Base-by-base conservation (phyloP, 106 monocot species). In the Dioscorea alata region DNA sequence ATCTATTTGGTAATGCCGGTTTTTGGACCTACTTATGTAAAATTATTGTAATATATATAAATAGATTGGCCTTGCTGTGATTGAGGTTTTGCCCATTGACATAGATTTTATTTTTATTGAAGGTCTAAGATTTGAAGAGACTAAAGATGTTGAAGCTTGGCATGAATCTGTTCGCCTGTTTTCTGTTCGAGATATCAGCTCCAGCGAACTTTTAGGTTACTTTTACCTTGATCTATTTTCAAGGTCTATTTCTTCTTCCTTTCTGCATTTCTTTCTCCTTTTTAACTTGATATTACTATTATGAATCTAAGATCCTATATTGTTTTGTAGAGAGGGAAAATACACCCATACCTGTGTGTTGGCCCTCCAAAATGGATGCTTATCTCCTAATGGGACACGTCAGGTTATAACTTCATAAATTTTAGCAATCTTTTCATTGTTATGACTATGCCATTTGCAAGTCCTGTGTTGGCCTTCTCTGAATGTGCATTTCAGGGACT, bases 271-370 rank as follows among this genome's bases (percentile, higher is more conserved):
- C 21, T 54, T 68, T 70, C 20, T 42, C 42, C 42, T 42, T 42
- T 42, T 42, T 42, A 42, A 42, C 42, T 2, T 42, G 42, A 42
- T 42, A 10, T 42, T 42, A 42, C 42, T 42, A 42, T 42, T 42
- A 42, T 8, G 42, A 42, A 42, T 6, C 9, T 42, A 42, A 6
- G 42, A 22, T 17, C 12, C 56, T 17, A 0, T 12, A 51, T 59
- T 68, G 20, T 50, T 69, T 50, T 23, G 65, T 59, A 99, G 99
- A 76, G 87, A 93, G 61, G 90, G 85, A 68, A 99, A 99, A 70
- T 99, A 85, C 70, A 48, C 79, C 9, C 99, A 99, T 34, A 85
- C 89, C 5, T 99, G 93, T 78, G 93, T 99, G 77, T 50, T 99
- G 35, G 78, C 99, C 25, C 87, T 99, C 67, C 99, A 99, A 82